phyloP scores from a whole-genome alignment of 805 yeast species.

The Maudiozyma turicensis region DNA sequence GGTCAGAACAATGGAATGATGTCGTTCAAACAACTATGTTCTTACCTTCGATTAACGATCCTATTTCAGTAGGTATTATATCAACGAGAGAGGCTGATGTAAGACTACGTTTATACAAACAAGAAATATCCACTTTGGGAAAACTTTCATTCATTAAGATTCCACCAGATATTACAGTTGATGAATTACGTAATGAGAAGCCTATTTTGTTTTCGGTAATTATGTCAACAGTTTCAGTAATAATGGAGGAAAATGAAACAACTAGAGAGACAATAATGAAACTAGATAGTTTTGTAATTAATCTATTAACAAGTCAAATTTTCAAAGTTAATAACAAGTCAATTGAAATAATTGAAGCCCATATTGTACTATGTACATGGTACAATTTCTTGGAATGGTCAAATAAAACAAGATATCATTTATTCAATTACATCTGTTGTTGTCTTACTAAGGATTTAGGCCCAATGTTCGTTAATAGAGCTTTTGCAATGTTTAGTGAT shows the following conservation, averaged over 20 bases:
- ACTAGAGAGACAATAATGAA: constrained; percentile 36
- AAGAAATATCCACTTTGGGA: constrained; percentile 36
- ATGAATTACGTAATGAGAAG: constrained; percentile 37
- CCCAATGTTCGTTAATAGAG: constrained; percentile 41
- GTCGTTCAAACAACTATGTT: constrained; percentile 38
- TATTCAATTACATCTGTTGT: constrained; percentile 55
- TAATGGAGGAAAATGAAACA: constrained; percentile 25
- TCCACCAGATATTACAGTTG: constrained; percentile 35
- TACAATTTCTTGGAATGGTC: constrained; percentile 77
- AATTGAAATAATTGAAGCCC: constrained; percentile 53
- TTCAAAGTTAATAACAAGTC: constrained; percentile 63
- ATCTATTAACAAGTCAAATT: constrained; percentile 46
- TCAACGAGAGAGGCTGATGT: constrained; percentile 48
- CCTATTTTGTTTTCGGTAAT: constrained; percentile 60
- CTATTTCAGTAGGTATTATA: constrained; percentile 49
- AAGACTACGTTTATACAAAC: constrained; percentile 43
- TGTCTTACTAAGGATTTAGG: constrained; percentile 71
- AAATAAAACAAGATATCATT: constrained; percentile 67
- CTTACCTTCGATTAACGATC: constrained; percentile 38
- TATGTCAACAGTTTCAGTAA: constrained; percentile 49
- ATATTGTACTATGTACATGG: constrained; percentile 61
- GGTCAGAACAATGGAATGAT: constrained; percentile 37
- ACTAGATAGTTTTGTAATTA: constrained; percentile 45
- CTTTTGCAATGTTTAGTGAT: constrained; percentile 26
- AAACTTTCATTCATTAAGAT: constrained; percentile 47